phyloP scores from a whole-genome alignment of 805 yeast species.

The Candida boidinii region DNA sequence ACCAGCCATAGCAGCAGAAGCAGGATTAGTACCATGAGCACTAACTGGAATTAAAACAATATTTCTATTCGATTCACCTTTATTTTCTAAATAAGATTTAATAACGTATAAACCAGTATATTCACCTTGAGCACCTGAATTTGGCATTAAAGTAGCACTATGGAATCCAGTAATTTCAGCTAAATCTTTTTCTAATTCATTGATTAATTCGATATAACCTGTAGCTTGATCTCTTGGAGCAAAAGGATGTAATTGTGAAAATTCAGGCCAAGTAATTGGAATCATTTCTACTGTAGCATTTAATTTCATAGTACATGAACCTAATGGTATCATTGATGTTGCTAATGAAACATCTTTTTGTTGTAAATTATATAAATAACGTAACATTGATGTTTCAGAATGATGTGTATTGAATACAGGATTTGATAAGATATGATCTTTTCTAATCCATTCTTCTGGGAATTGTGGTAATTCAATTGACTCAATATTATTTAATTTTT shows the following conservation, averaged over 20 bases:
- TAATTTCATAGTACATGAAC: constrained; percentile 97
- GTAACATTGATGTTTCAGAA: constrained; percentile 89
- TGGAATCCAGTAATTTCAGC: constrained; percentile 91
- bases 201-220: constrained; percentile 73
- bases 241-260: constrained; percentile 83
- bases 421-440: constrained; percentile 54
- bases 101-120: constrained; percentile 89
- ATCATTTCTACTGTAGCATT: constrained; percentile 94
- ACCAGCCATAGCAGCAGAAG: constrained; percentile 97
- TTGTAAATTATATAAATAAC: constrained; percentile 83
- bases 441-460: constrained; percentile 42
- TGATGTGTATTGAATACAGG: constrained; percentile 82
- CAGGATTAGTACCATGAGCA: constrained; percentile 98
- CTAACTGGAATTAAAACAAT: constrained; percentile 92
- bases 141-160: constrained; percentile 88
- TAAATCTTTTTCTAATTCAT: constrained; percentile 74
- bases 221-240: constrained; percentile 83
- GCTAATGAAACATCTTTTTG: constrained; percentile 87
- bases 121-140: constrained; percentile 98
- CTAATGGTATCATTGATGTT: constrained; percentile 94
- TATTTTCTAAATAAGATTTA: constrained; percentile 60
- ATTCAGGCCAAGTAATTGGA: constrained; percentile 92
- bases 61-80: constrained; percentile 67
- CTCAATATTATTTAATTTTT: constrained; percentile 8
- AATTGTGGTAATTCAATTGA: constrained; percentile 36